A percentile compares a stretch with the other conserved stretches of the same genome.
Evolutionary conservation across 257 asterid genomes (phyloP).

Genomic region (Lithospermum erythrorhizon): DNA sequence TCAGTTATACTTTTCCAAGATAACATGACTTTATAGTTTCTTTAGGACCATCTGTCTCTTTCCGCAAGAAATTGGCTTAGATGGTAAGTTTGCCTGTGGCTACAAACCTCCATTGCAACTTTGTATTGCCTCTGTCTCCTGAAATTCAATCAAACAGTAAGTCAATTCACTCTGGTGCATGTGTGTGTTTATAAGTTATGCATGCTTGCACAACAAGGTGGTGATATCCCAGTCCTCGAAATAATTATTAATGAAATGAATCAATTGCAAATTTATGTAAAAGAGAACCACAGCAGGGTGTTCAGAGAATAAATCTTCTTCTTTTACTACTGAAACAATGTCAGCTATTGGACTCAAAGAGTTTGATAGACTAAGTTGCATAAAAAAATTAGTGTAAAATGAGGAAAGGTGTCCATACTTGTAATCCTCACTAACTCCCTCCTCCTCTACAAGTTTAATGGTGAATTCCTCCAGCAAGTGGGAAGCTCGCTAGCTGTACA

Average conservation of each 20-base stretch:
- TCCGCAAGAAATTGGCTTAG: conserved; percentile 93
- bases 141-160: conserved; percentile 14
- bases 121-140: conserved; percentile 80
- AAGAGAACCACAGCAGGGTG: too few relatives aligned
- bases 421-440: conserved; percentile 59
- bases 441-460: conserved; percentile 71
- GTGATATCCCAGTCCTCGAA: too few relatives aligned
- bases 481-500: conserved; percentile 99
- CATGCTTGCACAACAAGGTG: neutral
- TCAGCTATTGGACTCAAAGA: neutral
- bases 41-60: conserved; percentile 82
- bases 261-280: too few relatives aligned
- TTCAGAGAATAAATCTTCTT: too few relatives aligned
- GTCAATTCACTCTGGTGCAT: neutral
- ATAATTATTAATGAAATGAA: neutral
- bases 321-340: too few relatives aligned
- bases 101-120: conserved; percentile 78
- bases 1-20: conserved; percentile 67
- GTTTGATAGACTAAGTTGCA: neutral
- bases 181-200: neutral
- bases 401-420: conserved; percentile 37
- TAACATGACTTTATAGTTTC: conserved; percentile 97
- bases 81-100: conserved; percentile 82
- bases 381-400: conserved; percentile 1
- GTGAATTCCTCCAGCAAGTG: conserved; percentile 78